Evolutionary conservation across 2,329 filamentous ascomycete species (phyloP), one percentile per base, ranked within the genome.

Genomic region (Exophiala mesophila): DNA sequence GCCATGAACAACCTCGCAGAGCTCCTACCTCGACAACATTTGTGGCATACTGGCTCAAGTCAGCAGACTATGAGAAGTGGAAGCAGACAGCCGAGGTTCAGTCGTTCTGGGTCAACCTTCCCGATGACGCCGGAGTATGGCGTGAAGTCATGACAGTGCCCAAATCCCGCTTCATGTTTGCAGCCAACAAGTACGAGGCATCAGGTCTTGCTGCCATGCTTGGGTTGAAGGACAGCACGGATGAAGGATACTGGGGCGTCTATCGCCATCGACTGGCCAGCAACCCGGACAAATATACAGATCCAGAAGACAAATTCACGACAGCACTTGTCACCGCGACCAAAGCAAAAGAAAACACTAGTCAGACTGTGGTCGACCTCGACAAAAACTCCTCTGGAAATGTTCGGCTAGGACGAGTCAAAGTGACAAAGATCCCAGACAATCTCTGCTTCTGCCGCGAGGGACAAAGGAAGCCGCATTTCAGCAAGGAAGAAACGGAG

Each of bases 61-160:
- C 28, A 13, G 10, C 19, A 13, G 39, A 39, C 20, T 47, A 47
- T 21, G 21, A 47, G 15, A 35, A 21, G 17, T 47, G 44, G 44
- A 42, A 31, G 29, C 18, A 35, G 28, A 31, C 30, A 3, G 21
- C 21, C 8, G 44, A 32, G 12, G 28, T 39, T 18, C 35, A 39
- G 29, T 20, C 39, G 15, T 43, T 47, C 20, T 47, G 44, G 44
- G 33, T 39, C 21, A 39, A 15, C 10, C 19, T 47, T 16, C 39
- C 44, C 7, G 44, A 43, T 21, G 44, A 47, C 17, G 44, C 44
- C 4, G 44, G 44, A 7, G 44, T 47, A 5, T 47, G 44, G 44
- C 44, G 44, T 5, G 44, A 47, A 23, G 44, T 47, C 19, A 43
- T 47, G 44, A 47, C 44, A 3, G 44, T 47, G 13, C 44, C 44